Base-by-base conservation (phyloP, 164 flowering plant genomes). In the Berberis vulgaris region DNA sequence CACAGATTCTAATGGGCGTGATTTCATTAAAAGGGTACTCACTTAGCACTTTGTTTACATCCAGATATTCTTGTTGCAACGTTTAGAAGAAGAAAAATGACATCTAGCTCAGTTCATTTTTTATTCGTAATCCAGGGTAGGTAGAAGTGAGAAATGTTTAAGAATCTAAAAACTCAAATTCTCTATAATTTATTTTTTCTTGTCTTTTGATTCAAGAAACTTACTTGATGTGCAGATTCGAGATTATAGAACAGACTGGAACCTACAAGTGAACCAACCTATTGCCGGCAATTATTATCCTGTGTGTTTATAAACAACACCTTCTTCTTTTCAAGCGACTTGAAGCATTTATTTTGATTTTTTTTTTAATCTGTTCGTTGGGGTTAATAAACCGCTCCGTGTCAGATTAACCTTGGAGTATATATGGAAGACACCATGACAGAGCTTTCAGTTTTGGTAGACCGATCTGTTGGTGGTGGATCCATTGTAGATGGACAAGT, bases 221-320 rank as follows among this genome's bases (percentile, higher is more conserved):
- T 45, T 49, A 26, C 39, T 60, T 68, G 40, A 53, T 65, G 46
- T 78, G 74, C 95, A 94, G 99, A 76, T 94, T 79, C 93, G 91
- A 54, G 93, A 91, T 77, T 80, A 82, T 67, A 84, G 99, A 77
- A 65, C 76, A 53, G 99, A 94, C 65, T 94, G 99, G 99, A 74
- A 90, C 67, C 76, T 91, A 66, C 73, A 88, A 81, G 93, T 87
- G 62, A 76, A 85, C 75, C 88, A 94, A 78, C 97, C 91, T 45
- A 68, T 81, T 77, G 88, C 99, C 58, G 99, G 99, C 79, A 94
- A 94, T 72, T 94, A 91, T 75, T 94, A 91, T 70, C 99, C 96
- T 1, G 99, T 91, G 83, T 67, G 96, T 81, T 62, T 39, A 41
- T 26, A 11, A 26, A 26, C 26, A 26, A 26, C 26, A 26, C 26